Evolutionary conservation across 306 rosid genomes (phyloP).

Genomic region (Dryas octopetala): DNA sequence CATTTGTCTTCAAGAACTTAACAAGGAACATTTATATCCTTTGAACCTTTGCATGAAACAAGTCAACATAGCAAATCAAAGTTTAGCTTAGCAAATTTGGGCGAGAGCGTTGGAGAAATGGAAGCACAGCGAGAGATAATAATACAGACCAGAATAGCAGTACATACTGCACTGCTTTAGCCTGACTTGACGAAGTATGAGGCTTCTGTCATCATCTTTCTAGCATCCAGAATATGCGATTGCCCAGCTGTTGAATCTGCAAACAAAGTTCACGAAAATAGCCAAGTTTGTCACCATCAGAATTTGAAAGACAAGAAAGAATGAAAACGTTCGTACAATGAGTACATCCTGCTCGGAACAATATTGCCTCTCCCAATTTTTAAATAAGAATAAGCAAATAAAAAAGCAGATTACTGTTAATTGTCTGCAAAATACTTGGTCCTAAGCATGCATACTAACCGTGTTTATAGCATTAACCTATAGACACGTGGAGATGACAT

Average conservation of each 20-base stretch:
- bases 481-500: background rate
- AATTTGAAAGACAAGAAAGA: background rate
- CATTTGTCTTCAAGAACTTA: background rate
- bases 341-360: background rate
- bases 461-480: background rate
- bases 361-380: background rate
- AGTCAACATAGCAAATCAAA: background rate
- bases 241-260: constrained; percentile 2
- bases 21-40: background rate
- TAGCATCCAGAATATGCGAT: background rate
- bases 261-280: background rate
- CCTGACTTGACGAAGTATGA: background rate
- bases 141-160: background rate
- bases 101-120: background rate
- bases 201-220: background rate
- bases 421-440: background rate
- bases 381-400: no score
- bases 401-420: background rate
- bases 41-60: background rate
- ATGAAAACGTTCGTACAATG: background rate
- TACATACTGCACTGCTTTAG: background rate
- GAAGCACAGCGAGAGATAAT: background rate
- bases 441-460: background rate
- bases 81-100: background rate
- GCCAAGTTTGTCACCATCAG: background rate